Conservation (phyloP, 2,329 filamentous ascomycete genomes). For the Cladosporium phlei region DNA sequence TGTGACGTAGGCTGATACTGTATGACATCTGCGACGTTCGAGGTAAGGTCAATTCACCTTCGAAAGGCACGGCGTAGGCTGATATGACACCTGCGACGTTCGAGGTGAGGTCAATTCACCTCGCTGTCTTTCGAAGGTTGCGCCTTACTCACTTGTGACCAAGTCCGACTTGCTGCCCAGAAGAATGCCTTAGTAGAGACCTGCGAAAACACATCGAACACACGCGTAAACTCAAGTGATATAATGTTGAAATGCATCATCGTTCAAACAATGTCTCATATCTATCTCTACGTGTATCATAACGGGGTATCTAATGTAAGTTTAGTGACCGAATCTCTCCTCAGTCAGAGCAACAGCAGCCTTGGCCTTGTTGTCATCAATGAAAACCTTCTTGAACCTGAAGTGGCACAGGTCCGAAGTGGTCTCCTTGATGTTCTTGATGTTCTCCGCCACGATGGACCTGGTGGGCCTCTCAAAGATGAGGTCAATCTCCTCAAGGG, state of each 20-base stretch:
- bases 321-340: constrained; percentile 11
- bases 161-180: too few species aligned
- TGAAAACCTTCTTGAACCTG: constrained; percentile 47
- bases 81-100: too few species aligned
- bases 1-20: too few species aligned
- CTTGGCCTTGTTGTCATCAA: constrained; percentile 21
- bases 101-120: too few species aligned
- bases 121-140: too few species aligned
- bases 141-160: too few species aligned
- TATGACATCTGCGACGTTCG: too few species aligned
- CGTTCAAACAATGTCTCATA: background rate
- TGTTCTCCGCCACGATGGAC: constrained; percentile 58
- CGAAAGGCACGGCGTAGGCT: too few species aligned
- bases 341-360: constrained; percentile 8
- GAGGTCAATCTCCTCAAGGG: constrained; percentile 66
- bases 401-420: constrained; percentile 42
- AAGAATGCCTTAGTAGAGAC: too few species aligned
- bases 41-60: too few species aligned
- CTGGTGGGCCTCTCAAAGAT: constrained; percentile 61
- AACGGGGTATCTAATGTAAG: background rate
- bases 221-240: too few species aligned
- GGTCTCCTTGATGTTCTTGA: constrained; percentile 42
- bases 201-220: too few species aligned
- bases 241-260: background rate
- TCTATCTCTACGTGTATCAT: constrained; percentile 8